A percentile compares a stretch with the other conserved stretches of the same genome.
Evolutionary conservation across 352 stramenopile genomes (phyloP).

Genomic region (Pythium phragmitis): DNA sequence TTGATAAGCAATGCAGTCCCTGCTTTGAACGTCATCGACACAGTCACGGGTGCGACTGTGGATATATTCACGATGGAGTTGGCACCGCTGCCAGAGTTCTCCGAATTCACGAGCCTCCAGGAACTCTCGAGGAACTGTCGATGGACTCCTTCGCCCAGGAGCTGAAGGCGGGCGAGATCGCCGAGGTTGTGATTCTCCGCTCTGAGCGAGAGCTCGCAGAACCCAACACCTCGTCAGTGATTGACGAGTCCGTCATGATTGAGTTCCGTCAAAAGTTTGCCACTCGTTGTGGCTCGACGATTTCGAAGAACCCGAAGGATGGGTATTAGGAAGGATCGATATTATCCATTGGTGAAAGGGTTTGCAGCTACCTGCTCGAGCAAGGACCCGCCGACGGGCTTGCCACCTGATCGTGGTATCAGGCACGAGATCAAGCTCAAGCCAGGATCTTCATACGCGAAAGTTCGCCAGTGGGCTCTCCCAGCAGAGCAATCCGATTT

Average conservation of each 20-base stretch:
- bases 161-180: neutral
- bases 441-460: slow-evolving; percentile 9
- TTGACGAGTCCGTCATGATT: slow-evolving; percentile 3
- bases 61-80: too few species aligned
- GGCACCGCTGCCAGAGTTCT: too few species aligned
- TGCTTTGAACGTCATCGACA: too few species aligned
- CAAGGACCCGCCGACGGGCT: neutral
- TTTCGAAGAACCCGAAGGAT: slow-evolving; percentile 17
- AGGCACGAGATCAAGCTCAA: slow-evolving; percentile 29
- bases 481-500: slow-evolving; percentile 17
- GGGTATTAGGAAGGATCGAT: neutral
- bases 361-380: slow-evolving; percentile 6
- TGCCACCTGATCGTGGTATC: slow-evolving; percentile 7
- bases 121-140: too few species aligned
- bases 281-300: slow-evolving; percentile 1
- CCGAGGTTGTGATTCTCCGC: neutral
- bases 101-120: too few species aligned
- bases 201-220: slow-evolving; percentile 3
- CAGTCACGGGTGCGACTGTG: too few species aligned
- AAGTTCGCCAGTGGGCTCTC: slow-evolving; percentile 24
- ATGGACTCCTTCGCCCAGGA: too few species aligned
- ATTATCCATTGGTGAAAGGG: slow-evolving; percentile 3
- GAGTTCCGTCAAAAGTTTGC: slow-evolving; percentile 6
- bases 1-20: too few species aligned
- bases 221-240: neutral